phyloP scores from a whole-genome alignment of 495 filamentous ascomycete genomes.

The Penicillium angulare region DNA sequence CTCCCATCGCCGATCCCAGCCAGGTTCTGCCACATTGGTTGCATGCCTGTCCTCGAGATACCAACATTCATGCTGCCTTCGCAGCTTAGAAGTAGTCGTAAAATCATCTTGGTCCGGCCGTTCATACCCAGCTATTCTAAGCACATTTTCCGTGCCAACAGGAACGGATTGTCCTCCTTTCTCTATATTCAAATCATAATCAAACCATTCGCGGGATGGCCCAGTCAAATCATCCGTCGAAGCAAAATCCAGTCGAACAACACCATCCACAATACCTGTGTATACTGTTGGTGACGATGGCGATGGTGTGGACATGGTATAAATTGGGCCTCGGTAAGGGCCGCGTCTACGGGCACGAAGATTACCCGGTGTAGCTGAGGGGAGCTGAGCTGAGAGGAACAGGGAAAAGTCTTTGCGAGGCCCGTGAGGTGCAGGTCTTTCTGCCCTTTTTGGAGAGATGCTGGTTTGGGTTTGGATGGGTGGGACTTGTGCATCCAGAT shows the following conservation, averaged over 20 bases:
- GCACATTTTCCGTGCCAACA: conserved; percentile 1
- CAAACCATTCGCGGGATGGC: conserved; percentile 31
- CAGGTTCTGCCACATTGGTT: conserved; percentile 22
- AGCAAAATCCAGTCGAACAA: conserved; percentile 54
- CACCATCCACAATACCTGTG: conserved; percentile 51
- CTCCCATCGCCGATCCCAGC: conserved; percentile 42
- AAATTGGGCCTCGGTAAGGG: conserved; percentile 50
- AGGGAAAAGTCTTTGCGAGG: conserved; percentile 38
- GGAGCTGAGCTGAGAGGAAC: conserved; percentile 34
- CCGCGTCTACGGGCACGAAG: conserved; percentile 11
- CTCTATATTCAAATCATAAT: conserved; percentile 16
- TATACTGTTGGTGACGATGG: conserved; percentile 55
- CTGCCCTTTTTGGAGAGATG: not conserved
- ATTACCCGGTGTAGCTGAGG: conserved; percentile 7
- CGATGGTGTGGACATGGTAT: conserved; percentile 58
- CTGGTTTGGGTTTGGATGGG: conserved; percentile 2
- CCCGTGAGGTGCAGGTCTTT: not conserved
- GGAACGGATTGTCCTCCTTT: conserved; percentile 4
- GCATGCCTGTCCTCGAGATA: conserved; percentile 13
- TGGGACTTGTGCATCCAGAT: conserved; percentile 27
- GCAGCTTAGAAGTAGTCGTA: conserved; percentile 34
- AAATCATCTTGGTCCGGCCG: conserved; percentile 33
- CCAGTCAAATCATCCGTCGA: conserved; percentile 45
- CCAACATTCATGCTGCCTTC: conserved; percentile 34
- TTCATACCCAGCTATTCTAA: conserved; percentile 43